Evolutionary conservation across 768 basidiomycete species (phyloP).

Genomic region (Rhizopogon rudus): DNA sequence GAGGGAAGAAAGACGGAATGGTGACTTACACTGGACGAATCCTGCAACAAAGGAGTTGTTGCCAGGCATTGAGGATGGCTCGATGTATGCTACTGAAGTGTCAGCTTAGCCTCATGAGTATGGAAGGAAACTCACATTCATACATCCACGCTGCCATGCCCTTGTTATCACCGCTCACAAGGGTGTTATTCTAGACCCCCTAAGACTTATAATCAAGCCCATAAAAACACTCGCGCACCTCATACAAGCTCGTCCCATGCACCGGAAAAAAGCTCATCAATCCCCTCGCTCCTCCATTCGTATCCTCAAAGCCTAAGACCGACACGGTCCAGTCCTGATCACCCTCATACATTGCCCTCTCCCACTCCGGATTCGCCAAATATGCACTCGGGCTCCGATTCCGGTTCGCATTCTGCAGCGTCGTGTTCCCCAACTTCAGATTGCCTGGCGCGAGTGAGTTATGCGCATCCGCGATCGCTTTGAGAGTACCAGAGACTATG

Average conservation of each 20-base stretch:
- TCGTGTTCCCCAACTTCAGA: conserved; percentile 64
- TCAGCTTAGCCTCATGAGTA: neutral
- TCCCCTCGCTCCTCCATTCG: conserved; percentile 52
- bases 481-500: conserved; percentile 64
- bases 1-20: conserved; percentile 1
- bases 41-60: conserved; percentile 69
- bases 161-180: conserved; percentile 81
- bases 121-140: conserved; percentile 44
- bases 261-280: conserved; percentile 75
- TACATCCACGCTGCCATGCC: conserved; percentile 82
- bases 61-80: conserved; percentile 64
- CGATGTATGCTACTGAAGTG: conserved; percentile 44
- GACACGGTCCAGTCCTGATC: conserved; percentile 77
- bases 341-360: conserved; percentile 59
- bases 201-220: neutral
- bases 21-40: conserved; percentile 60
- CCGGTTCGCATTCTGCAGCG: conserved; percentile 60
- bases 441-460: conserved; percentile 52
- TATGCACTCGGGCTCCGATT: conserved; percentile 78
- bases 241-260: conserved; percentile 77
- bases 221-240: conserved; percentile 32
- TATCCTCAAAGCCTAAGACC: conserved; percentile 60
- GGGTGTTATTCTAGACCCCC: conserved; percentile 61
- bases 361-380: conserved; percentile 65
- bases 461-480: conserved; percentile 66